Evolutionary conservation across 2,329 filamentous ascomycete genomes (phyloP).

Genomic region (Colletotrichum graminicola): DNA sequence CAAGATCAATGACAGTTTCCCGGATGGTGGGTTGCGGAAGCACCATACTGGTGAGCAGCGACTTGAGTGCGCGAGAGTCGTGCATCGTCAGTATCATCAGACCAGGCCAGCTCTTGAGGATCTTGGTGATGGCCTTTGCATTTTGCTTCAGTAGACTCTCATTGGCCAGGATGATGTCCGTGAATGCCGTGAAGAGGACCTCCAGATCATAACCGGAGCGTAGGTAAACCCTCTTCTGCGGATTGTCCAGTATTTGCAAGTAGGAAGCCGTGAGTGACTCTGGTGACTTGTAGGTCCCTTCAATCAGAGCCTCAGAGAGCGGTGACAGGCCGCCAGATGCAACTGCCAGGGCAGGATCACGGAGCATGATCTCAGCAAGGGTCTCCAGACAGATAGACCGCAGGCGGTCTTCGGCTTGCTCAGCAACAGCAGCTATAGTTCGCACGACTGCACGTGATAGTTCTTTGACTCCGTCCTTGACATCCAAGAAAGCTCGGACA

Average conservation of each 20-base stretch:
- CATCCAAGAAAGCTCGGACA: conserved; percentile 92
- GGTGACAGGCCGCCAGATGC: conserved; percentile 87
- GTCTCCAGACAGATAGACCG: conserved; percentile 94
- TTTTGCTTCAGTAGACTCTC: conserved; percentile 82
- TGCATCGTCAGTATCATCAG: conserved; percentile 90
- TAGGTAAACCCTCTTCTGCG: conserved; percentile 83
- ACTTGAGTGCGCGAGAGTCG: conserved; percentile 84
- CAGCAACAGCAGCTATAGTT: conserved; percentile 90
- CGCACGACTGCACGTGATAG: conserved; percentile 88
- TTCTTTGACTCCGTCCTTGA: conserved; percentile 91
- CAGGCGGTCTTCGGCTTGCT: conserved; percentile 87
- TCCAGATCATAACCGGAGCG: conserved; percentile 91
- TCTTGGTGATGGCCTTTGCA: conserved; percentile 89
- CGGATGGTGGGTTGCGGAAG: conserved; percentile 67
- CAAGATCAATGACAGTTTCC: conserved; percentile 87
- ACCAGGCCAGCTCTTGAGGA: conserved; percentile 94
- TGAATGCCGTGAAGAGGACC: conserved; percentile 90
- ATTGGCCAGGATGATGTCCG: conserved; percentile 77
- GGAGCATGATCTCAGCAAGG: conserved; percentile 88
- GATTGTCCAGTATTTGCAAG: conserved; percentile 88
- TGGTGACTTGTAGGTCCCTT: conserved; percentile 91
- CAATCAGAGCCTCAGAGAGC: conserved; percentile 90
- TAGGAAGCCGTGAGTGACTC: conserved; percentile 91
- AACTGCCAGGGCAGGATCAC: conserved; percentile 84
- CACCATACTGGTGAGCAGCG: conserved; percentile 76